A percentile compares a stretch with the other conserved stretches of the same genome.
Conservation (phyloP, 148 eudicot genomes). For the Suaeda aralocaspica region DNA sequence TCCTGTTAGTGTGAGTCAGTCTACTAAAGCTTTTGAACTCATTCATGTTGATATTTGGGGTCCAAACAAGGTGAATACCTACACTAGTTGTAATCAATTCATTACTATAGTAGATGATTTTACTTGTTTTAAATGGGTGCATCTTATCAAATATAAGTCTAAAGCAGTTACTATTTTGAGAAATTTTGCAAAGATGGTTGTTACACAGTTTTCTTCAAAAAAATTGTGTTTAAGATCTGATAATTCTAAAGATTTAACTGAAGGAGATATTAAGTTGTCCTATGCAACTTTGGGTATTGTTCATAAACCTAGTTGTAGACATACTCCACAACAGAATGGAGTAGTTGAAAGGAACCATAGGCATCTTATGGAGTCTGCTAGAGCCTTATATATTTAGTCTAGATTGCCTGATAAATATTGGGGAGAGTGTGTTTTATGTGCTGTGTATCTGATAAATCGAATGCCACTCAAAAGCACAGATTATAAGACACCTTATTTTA, state of each 20-base stretch:
- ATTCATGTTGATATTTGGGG: background rate
- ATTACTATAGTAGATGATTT: conserved; percentile 3
- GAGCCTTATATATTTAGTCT: no score
- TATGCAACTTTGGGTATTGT: no score
- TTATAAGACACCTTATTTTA: no score
- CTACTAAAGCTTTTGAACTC: background rate
- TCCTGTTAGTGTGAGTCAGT: background rate
- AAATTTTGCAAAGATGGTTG: background rate
- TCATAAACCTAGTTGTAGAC: no score
- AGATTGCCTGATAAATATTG: no score
- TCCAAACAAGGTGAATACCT: background rate
- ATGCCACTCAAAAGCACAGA: no score
- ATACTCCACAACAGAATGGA: no score
- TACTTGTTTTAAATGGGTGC: background rate
- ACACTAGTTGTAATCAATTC: background rate
- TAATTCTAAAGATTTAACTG: background rate
- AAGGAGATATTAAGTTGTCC: no score
- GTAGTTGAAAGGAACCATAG: no score
- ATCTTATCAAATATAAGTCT: background rate
- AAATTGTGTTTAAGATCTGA: background rate
- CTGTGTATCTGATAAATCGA: no score
- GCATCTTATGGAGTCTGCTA: no score
- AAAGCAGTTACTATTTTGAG: background rate
- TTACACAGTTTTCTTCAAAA: background rate
- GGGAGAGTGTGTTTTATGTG: no score